Evolutionary conservation across 2,329 filamentous ascomycete genomes (phyloP), one percentile per base, ranked within the genome.

Genomic region (Elsinoe batatas): DNA sequence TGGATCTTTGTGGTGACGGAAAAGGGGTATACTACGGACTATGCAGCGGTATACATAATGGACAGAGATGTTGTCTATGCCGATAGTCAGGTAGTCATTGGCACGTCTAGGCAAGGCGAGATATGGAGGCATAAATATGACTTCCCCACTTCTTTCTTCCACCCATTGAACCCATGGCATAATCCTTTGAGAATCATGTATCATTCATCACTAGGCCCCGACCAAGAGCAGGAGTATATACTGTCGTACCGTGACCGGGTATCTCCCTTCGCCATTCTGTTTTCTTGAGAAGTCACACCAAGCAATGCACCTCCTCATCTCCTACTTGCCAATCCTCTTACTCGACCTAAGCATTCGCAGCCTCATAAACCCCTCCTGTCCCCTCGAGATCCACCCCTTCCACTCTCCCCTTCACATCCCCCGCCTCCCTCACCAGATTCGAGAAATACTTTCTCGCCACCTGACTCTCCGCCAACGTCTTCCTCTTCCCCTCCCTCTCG

Each of bases 381-480:
- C 72, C 74, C 60, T 80, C 77, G 8, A 80, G 64, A 61, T 80
- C 77, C 20, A 79, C 74, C 20, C 73, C 64, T 61, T 74, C 68
- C n/a, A 80, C 77, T 35, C 72, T 71, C 47, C 70, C 68, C 51
- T 69, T 69, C 54, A 79, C 70, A 56, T 78, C 75, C 20, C 69
- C 70, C 58, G 73, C 76, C 62, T 83, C 78, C 58, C 86, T 79
- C 53, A 93, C 83, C 15, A 98, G 78, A 65, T 94, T 93, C 53
- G 81, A 76, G 69, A 98, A 98, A 74, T 95, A 97, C 71, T 91
- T 94, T 61, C 82, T 76, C 5, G 93, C 93, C 32, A 88, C 83
- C 67, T 94, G 86, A 66, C 88, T 93, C 72, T 97, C 91, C 33
- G 76, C 77, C 69, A 84, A 84, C 58, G 88, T 79, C 74, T 93